Evolutionary conservation across 495 filamentous ascomycete species (phyloP).

Genomic region (Aspergillus homomorphus): DNA sequence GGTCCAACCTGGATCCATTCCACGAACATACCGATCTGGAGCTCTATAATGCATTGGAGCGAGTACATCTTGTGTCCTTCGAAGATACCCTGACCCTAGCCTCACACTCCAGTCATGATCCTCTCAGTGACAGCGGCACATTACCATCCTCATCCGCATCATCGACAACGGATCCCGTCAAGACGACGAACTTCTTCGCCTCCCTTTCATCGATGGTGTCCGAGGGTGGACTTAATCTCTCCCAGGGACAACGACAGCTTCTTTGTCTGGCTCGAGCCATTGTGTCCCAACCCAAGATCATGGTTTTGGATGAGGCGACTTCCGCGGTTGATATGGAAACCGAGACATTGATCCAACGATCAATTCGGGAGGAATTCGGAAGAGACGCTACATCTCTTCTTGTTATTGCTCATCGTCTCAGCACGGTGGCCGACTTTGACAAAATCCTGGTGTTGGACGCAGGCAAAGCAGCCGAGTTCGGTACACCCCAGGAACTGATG

Average conservation of each 20-base stretch:
- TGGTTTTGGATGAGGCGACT: slow-evolving; percentile 90
- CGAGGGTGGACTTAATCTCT: slow-evolving; percentile 77
- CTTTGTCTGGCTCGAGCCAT: slow-evolving; percentile 87
- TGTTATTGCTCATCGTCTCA: slow-evolving; percentile 86
- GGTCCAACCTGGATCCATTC: slow-evolving; percentile 80
- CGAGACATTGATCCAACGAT: slow-evolving; percentile 76
- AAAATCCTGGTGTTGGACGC: slow-evolving; percentile 78
- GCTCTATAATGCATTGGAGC: slow-evolving; percentile 69
- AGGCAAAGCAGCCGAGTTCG: slow-evolving; percentile 71
- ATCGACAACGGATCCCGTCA: slow-evolving; percentile 20
- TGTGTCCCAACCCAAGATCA: slow-evolving; percentile 72
- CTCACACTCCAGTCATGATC: slow-evolving; percentile 27
- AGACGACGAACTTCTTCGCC: slow-evolving; percentile 62
- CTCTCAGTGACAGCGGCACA: slow-evolving; percentile 22
- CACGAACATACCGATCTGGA: slow-evolving; percentile 66
- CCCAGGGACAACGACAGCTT: slow-evolving; percentile 84
- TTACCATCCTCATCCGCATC: slow-evolving; percentile 24
- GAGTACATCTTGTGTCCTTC: slow-evolving; percentile 66
- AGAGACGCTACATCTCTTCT: slow-evolving; percentile 67
- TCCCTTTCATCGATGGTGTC: slow-evolving; percentile 61
- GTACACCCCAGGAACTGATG: slow-evolving; percentile 66
- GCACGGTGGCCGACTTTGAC: slow-evolving; percentile 85
- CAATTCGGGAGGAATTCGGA: slow-evolving; percentile 74
- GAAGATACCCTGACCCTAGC: slow-evolving; percentile 37
- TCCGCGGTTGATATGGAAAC: slow-evolving; percentile 86